Evolutionary conservation across 345 rosid genomes (phyloP), one percentile per base, ranked within the genome.

Genomic region (Hibiscus mutabilis): DNA sequence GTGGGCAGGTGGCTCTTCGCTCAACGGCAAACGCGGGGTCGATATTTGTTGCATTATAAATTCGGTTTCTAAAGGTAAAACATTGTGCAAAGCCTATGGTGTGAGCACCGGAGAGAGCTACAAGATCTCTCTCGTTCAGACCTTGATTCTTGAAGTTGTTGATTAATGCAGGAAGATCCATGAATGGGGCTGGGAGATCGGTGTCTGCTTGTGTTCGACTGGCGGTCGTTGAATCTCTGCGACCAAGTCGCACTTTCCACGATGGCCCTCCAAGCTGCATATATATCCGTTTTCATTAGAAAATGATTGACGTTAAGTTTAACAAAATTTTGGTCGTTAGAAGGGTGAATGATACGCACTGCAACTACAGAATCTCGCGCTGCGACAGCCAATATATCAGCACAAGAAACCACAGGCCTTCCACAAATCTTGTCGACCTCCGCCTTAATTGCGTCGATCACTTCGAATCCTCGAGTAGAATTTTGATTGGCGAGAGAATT

Each of bases 101-200:
- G 78, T 86, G 92, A 46, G 77, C 88, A 2, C 88, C 88, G 1
- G 88, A 86, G 16, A 86, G 82, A 0, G 81, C 86, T 5, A 83
- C 88, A 10, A 88, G 71, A 78, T 86, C 92, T 51, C 29, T 74
- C 40, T 71, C 66, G 46, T 78, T 22, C 1, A 88, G 78, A 0
- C 88, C 87, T 60, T 84, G 84, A 4, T 51, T 78, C 25, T 72
- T 76, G 80, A 86, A 88, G 74, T 40, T 77, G n/a, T 21, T 10
- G 51, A 83, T 70, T 7, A 84, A 78, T n/a, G n/a, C 79, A 0
- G 76, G 47, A n/a, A 86, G 84, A 74, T 79, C 74, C 78, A 71
- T 11, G 52, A 58, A 61, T 16, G 88, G 87, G 0, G 78, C 4
- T 1, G 90, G 87, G 2, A 86, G 51, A 76, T 80, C 70, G 0